Evolutionary conservation across 2,329 filamentous ascomycete genomes (phyloP), one percentile per base, ranked within the genome.

Genomic region (Penicillium sp.): DNA sequence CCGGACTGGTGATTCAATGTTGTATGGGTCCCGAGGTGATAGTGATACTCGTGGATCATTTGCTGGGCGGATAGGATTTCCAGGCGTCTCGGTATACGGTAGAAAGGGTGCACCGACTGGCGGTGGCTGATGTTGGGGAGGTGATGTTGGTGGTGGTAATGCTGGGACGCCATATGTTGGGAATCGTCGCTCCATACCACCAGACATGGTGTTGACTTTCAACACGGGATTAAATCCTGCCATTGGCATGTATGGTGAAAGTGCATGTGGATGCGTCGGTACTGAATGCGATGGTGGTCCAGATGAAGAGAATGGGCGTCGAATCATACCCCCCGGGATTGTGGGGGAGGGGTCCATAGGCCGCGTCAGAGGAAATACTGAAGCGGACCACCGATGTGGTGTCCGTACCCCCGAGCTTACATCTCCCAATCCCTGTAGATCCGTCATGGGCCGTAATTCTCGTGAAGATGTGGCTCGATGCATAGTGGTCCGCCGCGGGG

Each of bases 391-490:
- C 60, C 72, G 63, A 23, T 70, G 71, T 29, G 69, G 54, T 4
- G 62, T 55, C 39, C 65, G 60, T 45, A 68, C 50, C 15, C 61
- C 63, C 4, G 57, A 50, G 27, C 48, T 55, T 50, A 62, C 61
- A 25, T 59, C 65, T 2, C 60, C 58, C 4, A 68, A 57, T 44
- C 65, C 63, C n/a, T 74, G 72, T 11, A 75, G 62, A 59, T 75
- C 73, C 6, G 73, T 73, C 64, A 74, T 68, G 6, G 73, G 73
- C 19, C 73, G 68, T 27, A 75, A 61, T 59, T 75, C 73, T 5
- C 73, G 70, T n/a, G 73, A 75, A 29, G 71, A 72, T 1, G 71
- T 73, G 27, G 69, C 64, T 36, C 71, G 62, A 54, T 75, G 73
- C 57, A 71, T 65, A 31, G 59, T 58, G 25, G 59, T 59, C 27